Conservation (phyloP, 345 rosid genomes). For the Citrus cavaleriei region DNA sequence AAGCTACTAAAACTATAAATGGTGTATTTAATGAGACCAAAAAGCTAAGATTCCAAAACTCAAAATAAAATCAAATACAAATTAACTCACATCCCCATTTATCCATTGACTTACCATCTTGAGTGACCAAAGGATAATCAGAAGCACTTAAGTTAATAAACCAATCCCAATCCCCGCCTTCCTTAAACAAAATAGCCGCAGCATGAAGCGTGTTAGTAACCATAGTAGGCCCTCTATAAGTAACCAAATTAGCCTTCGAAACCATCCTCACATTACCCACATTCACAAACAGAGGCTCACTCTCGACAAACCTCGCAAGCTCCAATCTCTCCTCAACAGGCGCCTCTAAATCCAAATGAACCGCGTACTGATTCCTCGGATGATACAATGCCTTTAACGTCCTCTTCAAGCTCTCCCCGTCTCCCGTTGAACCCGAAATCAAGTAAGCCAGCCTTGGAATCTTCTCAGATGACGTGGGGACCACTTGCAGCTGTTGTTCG, state of each 20-base stretch:
- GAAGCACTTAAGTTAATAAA: constrained; percentile 90
- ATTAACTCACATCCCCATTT: background rate
- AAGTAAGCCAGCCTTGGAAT: constrained; percentile 68
- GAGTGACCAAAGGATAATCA: constrained; percentile 87
- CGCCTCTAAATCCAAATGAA: constrained; percentile 86
- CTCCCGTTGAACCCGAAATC: constrained; percentile 79
- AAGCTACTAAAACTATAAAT: background rate
- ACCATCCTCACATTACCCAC: constrained; percentile 74
- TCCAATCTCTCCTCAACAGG: constrained; percentile 66
- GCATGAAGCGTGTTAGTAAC: constrained; percentile 90
- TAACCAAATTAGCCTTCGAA: constrained; percentile 72
- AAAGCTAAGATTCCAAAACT: background rate
- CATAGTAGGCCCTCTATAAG: constrained; percentile 91
- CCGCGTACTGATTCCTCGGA: constrained; percentile 76
- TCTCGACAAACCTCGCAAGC: constrained; percentile 52
- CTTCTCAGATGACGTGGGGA: constrained; percentile 20
- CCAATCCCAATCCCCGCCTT: constrained; percentile 95
- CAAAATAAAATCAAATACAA: background rate
- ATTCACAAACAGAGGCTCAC: constrained; percentile 33
- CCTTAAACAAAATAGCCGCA: constrained; percentile 67
- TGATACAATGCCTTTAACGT: constrained; percentile 75
- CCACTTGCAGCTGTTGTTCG: constrained; percentile 39
- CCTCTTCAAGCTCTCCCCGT: constrained; percentile 69
- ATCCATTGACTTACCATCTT: constrained; percentile 56
- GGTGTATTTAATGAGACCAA: background rate